These are phyloP conservation scores for Monosporascus sp. DNA, from an alignment of 2,329 filamentous ascomycete genomes.

Conservation along the genomic window DNA sequence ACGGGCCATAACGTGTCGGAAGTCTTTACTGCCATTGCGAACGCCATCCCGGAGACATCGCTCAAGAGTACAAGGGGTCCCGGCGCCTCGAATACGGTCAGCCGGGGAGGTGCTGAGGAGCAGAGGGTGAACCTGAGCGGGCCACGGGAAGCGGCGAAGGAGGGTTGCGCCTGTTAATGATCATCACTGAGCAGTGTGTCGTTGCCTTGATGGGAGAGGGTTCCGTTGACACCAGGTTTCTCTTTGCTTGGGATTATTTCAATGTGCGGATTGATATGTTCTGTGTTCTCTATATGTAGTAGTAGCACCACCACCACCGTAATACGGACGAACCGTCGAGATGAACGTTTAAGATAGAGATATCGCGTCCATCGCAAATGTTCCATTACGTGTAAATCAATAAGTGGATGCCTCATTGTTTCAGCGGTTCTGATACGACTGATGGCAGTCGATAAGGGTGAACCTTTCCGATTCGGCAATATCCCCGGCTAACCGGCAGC, in stretches of 20 bases:
- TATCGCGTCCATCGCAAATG: too few relatives aligned
- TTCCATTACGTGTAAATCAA: too few relatives aligned
- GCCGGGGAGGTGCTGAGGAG: constrained; percentile 57
- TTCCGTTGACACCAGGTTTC: not conserved
- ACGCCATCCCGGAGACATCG: constrained; percentile 94
- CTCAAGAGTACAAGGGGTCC: constrained; percentile 81
- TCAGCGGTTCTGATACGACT: too few relatives aligned
- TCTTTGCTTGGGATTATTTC: not conserved
- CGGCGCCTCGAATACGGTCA: constrained; percentile 53
- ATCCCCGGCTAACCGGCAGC: too few relatives aligned
- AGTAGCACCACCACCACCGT: too few relatives aligned
- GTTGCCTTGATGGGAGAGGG: not conserved
- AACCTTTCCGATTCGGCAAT: too few relatives aligned
- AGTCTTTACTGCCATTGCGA: constrained; percentile 96
- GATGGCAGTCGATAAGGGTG: too few relatives aligned
- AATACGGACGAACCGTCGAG: too few relatives aligned
- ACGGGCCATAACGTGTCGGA: constrained; percentile 90
- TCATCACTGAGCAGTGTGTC: not conserved
- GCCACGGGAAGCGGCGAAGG: constrained; percentile 72
- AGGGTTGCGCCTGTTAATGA: constrained; percentile 79
- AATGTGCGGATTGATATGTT: too few relatives aligned
- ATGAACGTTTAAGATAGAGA: too few relatives aligned
- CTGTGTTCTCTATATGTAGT: too few relatives aligned
- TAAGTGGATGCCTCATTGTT: too few relatives aligned
- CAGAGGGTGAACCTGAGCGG: constrained; percentile 79